phyloP scores from a whole-genome alignment of 352 stramenopile genomes.

The Thalassiosira exigua region DNA sequence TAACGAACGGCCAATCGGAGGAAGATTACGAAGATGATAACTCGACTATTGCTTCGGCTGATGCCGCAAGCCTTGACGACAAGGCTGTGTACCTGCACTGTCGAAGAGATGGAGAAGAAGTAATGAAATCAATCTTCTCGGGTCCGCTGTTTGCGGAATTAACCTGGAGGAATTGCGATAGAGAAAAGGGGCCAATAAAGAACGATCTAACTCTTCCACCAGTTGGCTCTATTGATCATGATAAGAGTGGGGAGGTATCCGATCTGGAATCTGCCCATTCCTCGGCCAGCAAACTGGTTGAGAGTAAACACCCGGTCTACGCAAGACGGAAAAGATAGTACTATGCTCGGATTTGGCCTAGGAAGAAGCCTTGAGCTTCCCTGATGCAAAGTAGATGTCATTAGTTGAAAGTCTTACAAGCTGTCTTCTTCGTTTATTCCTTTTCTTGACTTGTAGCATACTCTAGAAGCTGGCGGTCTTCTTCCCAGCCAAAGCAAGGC shows the following conservation, averaged over 20 bases:
- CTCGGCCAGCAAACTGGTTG: slow-evolving; percentile 5
- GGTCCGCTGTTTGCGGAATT: slow-evolving; percentile 48
- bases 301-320: neutral
- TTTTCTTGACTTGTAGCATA: too few relatives aligned
- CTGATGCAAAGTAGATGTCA: too few relatives aligned
- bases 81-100: slow-evolving; percentile 49
- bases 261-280: slow-evolving; percentile 58
- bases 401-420: too few relatives aligned
- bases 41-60: slow-evolving; percentile 54
- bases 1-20: slow-evolving; percentile 20
- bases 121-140: slow-evolving; percentile 41
- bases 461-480: too few relatives aligned
- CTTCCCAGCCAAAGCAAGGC: too few relatives aligned
- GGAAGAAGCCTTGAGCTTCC: too few relatives aligned
- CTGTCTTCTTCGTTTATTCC: too few relatives aligned
- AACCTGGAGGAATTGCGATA: slow-evolving; percentile 12
- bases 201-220: slow-evolving; percentile 22
- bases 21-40: slow-evolving; percentile 41
- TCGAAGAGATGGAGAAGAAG: slow-evolving; percentile 22
- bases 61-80: slow-evolving; percentile 45
- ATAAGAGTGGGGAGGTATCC: slow-evolving; percentile 45
- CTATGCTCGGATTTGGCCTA: neutral
- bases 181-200: slow-evolving; percentile 4
- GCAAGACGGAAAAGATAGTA: slow-evolving; percentile 29
- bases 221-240: slow-evolving; percentile 27